phyloP scores from a whole-genome alignment of 2,329 filamentous ascomycete species.

The Cytospora piceicola region DNA sequence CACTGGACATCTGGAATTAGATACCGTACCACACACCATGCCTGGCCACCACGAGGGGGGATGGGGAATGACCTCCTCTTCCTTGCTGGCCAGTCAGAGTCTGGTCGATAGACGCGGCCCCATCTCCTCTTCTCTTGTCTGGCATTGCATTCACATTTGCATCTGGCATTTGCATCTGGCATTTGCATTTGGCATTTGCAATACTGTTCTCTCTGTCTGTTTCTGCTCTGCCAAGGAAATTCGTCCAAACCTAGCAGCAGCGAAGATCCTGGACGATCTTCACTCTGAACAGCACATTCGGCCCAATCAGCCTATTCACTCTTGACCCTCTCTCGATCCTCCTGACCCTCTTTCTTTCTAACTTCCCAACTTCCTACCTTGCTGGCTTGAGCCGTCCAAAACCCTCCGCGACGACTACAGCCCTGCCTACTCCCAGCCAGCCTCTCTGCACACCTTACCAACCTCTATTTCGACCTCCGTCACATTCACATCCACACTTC shows the following conservation, averaged over 20 bases:
- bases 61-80: too few relatives aligned
- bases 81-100: too few relatives aligned
- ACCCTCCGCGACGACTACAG: neutral
- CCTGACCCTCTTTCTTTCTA: neutral
- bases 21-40: neutral
- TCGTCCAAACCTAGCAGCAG: neutral
- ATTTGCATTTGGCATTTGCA: too few relatives aligned
- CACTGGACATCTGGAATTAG: too few relatives aligned
- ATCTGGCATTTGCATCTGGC: too few relatives aligned
- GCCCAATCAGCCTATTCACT: neutral
- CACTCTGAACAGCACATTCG: neutral
- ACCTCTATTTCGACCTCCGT: neutral
- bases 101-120: too few relatives aligned
- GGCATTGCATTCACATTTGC: too few relatives aligned
- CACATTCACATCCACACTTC: neutral
- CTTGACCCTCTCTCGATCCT: neutral
- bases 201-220: too few relatives aligned
- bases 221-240: slow-evolving; percentile 2
- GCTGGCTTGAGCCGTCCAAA: neutral
- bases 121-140: neutral
- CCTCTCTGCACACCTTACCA: neutral
- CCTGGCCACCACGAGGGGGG: neutral
- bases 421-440: neutral
- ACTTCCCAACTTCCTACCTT: neutral
- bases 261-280: neutral